Evolutionary conservation across 2,329 filamentous ascomycete species (phyloP).

Genomic region (Curvularia spicifera): DNA sequence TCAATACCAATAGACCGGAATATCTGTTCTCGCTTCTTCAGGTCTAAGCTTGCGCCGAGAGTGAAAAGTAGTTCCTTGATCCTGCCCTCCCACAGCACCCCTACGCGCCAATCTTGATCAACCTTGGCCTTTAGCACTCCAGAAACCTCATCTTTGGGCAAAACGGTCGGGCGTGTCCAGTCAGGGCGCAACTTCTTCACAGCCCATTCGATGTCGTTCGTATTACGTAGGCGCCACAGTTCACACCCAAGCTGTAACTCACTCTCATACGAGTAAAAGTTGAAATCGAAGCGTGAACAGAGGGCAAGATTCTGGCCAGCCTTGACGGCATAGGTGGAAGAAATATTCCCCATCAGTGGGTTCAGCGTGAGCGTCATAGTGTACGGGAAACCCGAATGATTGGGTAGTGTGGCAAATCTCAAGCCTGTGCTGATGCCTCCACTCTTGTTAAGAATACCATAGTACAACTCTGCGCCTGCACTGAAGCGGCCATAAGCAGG

Average conservation of each 20-base stretch:
- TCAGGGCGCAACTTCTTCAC: slow-evolving; percentile 52
- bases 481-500: slow-evolving; percentile 82
- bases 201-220: slow-evolving; percentile 53
- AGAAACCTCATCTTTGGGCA: slow-evolving; percentile 69
- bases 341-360: slow-evolving; percentile 91
- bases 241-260: slow-evolving; percentile 91
- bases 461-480: slow-evolving; percentile 91
- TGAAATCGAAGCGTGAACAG: slow-evolving; percentile 93
- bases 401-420: slow-evolving; percentile 85
- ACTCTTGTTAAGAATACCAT: slow-evolving; percentile 92
- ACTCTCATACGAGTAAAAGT: slow-evolving; percentile 97
- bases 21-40: slow-evolving; percentile 76
- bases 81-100: slow-evolving; percentile 89
- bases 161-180: slow-evolving; percentile 45
- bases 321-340: slow-evolving; percentile 88
- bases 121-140: slow-evolving; percentile 90
- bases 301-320: slow-evolving; percentile 83
- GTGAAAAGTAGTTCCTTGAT: slow-evolving; percentile 93
- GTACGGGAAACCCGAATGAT: slow-evolving; percentile 83
- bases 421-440: slow-evolving; percentile 88
- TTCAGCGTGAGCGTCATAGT: slow-evolving; percentile 93
- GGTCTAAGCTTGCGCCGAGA: slow-evolving; percentile 83
- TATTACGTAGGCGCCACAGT: slow-evolving; percentile 73
- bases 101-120: slow-evolving; percentile 85
- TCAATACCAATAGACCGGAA: slow-evolving; percentile 79